Base-by-base conservation (phyloP, 2,329 filamentous ascomycete genomes). In the Ceratocystis papillata region DNA sequence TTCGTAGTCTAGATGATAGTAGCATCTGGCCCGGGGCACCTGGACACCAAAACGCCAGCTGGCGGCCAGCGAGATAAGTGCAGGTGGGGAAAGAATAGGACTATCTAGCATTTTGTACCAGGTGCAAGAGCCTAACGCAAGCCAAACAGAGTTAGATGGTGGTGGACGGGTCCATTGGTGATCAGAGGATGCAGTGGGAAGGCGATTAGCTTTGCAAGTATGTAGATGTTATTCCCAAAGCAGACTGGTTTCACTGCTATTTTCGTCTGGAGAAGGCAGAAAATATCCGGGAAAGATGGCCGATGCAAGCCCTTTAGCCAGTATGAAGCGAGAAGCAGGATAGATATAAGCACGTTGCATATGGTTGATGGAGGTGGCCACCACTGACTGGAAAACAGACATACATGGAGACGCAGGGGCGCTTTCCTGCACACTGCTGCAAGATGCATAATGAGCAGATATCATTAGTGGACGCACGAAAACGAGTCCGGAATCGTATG, bases 41-140 rank as follows among this genome's bases (percentile, higher is more conserved):
- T n/a, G 55, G n/a, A 15, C 55, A n/a, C 28, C 55, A 59, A 59
- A 59, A 59, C 55, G 25, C 55, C 55, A 30, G 28, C 30, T 59
- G 48, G 15, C 22, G 48, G 15, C 3, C 48, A 12, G 17, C n/a
- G n/a, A 50, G 48, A 50, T 20, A 50, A 25, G 50, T 17, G 3
- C 28, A 10, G 30, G 30, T 41, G 28, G 8, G n/a, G 55, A 59
- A n/a, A 55, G 50, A 25, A 15, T 22, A 10, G 25, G 30, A n/a
- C 15, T 25, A 20, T 59, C 15, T 59, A 59, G 30, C 30, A 30
- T 7, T 30, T 6, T 30, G 30, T 30, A 30, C 30, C 30, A 30
- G 33, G 55, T 30, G 5, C 48, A 28, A 59, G 17, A 59, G 55
- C 55, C 55, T 15, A 59, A 37, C 20, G 5, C 28, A 59, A 59